Evolutionary conservation across 2,329 filamentous ascomycete species (phyloP), one percentile per base, ranked within the genome.

Genomic region (Colletotrichum chrysophilum): DNA sequence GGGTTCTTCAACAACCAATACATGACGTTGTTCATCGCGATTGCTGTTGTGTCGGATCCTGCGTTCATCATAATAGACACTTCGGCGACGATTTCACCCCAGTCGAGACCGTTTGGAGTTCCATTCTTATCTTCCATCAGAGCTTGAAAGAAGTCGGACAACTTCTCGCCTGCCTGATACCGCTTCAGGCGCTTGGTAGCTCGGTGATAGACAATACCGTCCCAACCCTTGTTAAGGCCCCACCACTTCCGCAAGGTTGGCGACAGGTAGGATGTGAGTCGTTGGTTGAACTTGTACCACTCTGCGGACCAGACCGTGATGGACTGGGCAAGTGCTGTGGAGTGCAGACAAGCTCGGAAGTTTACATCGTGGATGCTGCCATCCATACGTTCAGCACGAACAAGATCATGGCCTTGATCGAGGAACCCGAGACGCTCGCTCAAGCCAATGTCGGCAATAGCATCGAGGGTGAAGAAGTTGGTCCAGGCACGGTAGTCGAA

Each of bases 1-100:
- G 88, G 88, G 77, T 90, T 85, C 74, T 85, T 85, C 58, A 91
- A 80, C 4, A 92, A 83, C 77, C 87, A 85, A 79, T 87, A 89
- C 80, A 91, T 84, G 55, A 88, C 87, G 76, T 91, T 89, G 14
- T 85, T 85, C 80, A 92, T 87, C 7, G 89, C 84, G 79, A 84
- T 84, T 10, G 81, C 80, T 2, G 89, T 91, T 0, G 89, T 91
- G 21, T 86, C 88, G 3, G 83, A 86, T 3, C 89, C 89, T 1
- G 89, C 90, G 76, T 85, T 86, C 78, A 86, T 86, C 85, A 91
- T 91, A 79, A 87, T 89, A 52, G 80, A 84, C 24, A 90, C 83
- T 78, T 92, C 90, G n/a, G 90, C 89, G 0, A 90, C 86, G 10
- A 91, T 88, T 80, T 92, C 90, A 28, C 90, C 90, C 86, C 86